Percentiles rank a stretch among this genome's conserved stretches.
phyloP scores from a whole-genome alignment of 805 yeast species.

The Metschnikowia lunata region DNA sequence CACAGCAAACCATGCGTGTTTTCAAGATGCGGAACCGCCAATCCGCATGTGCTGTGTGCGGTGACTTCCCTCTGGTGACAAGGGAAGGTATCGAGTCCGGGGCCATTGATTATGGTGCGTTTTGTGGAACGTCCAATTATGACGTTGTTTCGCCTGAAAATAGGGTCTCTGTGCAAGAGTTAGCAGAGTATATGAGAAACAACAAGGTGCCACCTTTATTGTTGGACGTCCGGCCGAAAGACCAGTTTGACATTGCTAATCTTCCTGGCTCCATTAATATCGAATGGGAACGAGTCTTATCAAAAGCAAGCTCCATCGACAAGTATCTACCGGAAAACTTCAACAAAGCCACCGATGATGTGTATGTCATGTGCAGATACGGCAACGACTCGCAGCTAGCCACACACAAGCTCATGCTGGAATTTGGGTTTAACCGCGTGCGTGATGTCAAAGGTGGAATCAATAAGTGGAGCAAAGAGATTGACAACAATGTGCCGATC shows the following conservation, averaged over 20 bases:
- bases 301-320: constrained; percentile 18
- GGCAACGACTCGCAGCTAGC: constrained; percentile 92
- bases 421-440: constrained; percentile 45
- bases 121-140: constrained; percentile 64
- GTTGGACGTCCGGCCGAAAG: constrained; percentile 75
- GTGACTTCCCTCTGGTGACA: constrained; percentile 48
- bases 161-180: constrained; percentile 44
- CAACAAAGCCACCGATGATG: constrained; percentile 20
- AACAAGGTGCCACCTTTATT: constrained; percentile 32
- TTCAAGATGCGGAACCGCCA: constrained; percentile 78
- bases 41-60: constrained; percentile 59
- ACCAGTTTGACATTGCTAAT: constrained; percentile 66
- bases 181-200: constrained; percentile 19
- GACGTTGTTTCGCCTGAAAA: constrained; percentile 42
- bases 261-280: constrained; percentile 58
- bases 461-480: constrained; percentile 54
- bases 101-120: constrained; percentile 57
- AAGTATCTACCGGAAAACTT: constrained; percentile 18
- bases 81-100: constrained; percentile 42
- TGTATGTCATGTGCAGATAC: constrained; percentile 72
- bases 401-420: constrained; percentile 49
- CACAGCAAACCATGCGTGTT: constrained; percentile 58
- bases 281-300: constrained; percentile 50
- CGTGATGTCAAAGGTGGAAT: constrained; percentile 79
- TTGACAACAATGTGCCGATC: constrained; percentile 41